These are phyloP conservation scores for Thalassiosira exigua DNA, from an alignment of 352 stramenopile genomes.

Conservation along the genomic window DNA sequence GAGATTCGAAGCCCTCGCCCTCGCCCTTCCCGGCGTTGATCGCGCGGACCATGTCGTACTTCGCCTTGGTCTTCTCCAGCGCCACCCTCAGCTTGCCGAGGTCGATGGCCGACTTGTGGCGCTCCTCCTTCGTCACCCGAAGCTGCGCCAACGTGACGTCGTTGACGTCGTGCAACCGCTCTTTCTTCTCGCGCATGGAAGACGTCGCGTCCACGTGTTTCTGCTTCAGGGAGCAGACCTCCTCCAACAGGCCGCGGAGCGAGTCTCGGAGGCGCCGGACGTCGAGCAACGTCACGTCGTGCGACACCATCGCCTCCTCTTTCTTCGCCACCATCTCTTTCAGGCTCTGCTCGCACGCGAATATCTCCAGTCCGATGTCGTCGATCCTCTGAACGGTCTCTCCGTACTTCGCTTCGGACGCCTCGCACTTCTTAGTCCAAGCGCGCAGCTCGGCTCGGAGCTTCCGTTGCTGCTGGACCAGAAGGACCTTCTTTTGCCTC, in stretches of 20 bases:
- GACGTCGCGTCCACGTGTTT: slow-evolving; percentile 87
- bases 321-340: slow-evolving; percentile 88
- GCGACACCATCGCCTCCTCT: slow-evolving; percentile 92
- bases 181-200: slow-evolving; percentile 94
- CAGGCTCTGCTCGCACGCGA: slow-evolving; percentile 87
- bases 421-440: slow-evolving; percentile 84
- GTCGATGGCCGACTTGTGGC: slow-evolving; percentile 92
- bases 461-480: slow-evolving; percentile 91
- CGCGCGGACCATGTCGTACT: slow-evolving; percentile 89
- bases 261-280: slow-evolving; percentile 90
- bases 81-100: slow-evolving; percentile 88
- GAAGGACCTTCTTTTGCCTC: slow-evolving; percentile 89
- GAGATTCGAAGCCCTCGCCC: slow-evolving; percentile 87
- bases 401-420: slow-evolving; percentile 82
- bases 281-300: slow-evolving; percentile 94
- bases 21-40: slow-evolving; percentile 74
- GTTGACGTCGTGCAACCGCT: slow-evolving; percentile 88
- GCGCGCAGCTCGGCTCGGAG: slow-evolving; percentile 90
- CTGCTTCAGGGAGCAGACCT: slow-evolving; percentile 94
- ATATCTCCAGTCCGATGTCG: slow-evolving; percentile 91
- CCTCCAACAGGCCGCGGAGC: slow-evolving; percentile 89
- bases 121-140: slow-evolving; percentile 90
- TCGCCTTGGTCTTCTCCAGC: slow-evolving; percentile 91
- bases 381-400: slow-evolving; percentile 88
- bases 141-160: slow-evolving; percentile 91